phyloP scores from a whole-genome alignment of 495 filamentous ascomycete species.

The Schizothecium vesticola region DNA sequence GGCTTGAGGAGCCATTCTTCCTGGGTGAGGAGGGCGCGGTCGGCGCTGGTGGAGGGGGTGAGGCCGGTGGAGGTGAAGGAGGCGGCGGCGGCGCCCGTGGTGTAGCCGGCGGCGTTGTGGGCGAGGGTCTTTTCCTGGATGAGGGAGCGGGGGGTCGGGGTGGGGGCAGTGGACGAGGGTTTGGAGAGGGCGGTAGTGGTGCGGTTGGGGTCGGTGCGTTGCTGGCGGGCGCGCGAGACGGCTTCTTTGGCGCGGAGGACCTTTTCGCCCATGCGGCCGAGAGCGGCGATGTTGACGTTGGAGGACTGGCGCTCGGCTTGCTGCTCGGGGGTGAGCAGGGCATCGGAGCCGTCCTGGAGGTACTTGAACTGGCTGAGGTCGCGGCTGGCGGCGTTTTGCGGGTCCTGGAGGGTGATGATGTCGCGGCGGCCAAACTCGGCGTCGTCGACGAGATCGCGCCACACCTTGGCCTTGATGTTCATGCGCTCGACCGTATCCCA shows the following conservation, averaged over 20 bases:
- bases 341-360: slow-evolving; percentile 72
- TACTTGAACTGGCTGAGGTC: slow-evolving; percentile 89
- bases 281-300: slow-evolving; percentile 67
- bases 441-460: slow-evolving; percentile 86
- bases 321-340: slow-evolving; percentile 51
- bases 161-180: slow-evolving; percentile 21
- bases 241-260: slow-evolving; percentile 89
- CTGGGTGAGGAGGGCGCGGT: slow-evolving; percentile 78
- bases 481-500: slow-evolving; percentile 92
- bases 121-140: slow-evolving; percentile 50
- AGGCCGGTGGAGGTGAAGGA: slow-evolving; percentile 92
- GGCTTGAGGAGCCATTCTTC: slow-evolving; percentile 96
- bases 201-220: slow-evolving; percentile 48
- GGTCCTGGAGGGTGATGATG: slow-evolving; percentile 95
- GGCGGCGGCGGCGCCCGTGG: slow-evolving; percentile 86
- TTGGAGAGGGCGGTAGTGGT: slow-evolving; percentile 42
- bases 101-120: slow-evolving; percentile 84
- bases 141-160: slow-evolving; percentile 7
- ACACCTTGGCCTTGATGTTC: slow-evolving; percentile 97
- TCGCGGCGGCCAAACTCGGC: slow-evolving; percentile 83
- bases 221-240: slow-evolving; percentile 70
- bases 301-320: slow-evolving; percentile 50
- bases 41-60: slow-evolving; percentile 81
- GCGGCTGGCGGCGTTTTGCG: slow-evolving; percentile 78
- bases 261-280: slow-evolving; percentile 75